Conservation (phyloP, 106 monocot genomes). For the Allium cepa region DNA sequence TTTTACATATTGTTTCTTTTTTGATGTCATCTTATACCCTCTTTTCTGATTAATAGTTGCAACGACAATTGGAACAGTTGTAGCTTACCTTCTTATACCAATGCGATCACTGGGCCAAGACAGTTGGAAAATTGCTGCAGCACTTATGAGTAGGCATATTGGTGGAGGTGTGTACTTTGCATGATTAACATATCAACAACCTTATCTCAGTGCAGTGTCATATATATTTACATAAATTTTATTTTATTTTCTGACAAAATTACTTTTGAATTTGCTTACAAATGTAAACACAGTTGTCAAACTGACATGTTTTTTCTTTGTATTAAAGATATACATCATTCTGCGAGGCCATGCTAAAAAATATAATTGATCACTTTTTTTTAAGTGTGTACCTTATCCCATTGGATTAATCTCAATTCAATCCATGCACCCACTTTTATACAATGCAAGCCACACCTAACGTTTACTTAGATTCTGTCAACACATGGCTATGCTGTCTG, state of each 20-base stretch:
- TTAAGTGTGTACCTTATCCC: no score
- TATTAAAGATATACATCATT: no score
- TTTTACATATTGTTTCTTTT: not conserved
- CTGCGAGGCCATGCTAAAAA: no score
- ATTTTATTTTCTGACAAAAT: no score
- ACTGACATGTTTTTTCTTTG: no score
- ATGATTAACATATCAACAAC: no score
- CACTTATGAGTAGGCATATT: slow-evolving; percentile 78
- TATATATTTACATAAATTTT: not conserved
- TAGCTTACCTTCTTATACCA: slow-evolving; percentile 67
- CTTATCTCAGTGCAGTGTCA: no score
- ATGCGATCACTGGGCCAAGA: slow-evolving; percentile 85
- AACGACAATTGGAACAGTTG: slow-evolving; percentile 61
- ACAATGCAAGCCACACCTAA: not conserved
- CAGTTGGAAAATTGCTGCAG: slow-evolving; percentile 90
- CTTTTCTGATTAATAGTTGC: slow-evolving; percentile 39
- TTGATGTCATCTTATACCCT: not conserved
- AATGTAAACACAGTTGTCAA: no score
- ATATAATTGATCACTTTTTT: no score
- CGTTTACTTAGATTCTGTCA: not conserved
- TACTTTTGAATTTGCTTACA: no score
- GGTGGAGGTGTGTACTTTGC: slow-evolving; percentile 53
- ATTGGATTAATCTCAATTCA: no score
- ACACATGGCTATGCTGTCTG: no score
- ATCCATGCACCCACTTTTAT: not conserved